These are phyloP conservation scores for Hansenula lynferdii DNA, from an alignment of 1,139 yeast species.

Conservation along the genomic window DNA sequence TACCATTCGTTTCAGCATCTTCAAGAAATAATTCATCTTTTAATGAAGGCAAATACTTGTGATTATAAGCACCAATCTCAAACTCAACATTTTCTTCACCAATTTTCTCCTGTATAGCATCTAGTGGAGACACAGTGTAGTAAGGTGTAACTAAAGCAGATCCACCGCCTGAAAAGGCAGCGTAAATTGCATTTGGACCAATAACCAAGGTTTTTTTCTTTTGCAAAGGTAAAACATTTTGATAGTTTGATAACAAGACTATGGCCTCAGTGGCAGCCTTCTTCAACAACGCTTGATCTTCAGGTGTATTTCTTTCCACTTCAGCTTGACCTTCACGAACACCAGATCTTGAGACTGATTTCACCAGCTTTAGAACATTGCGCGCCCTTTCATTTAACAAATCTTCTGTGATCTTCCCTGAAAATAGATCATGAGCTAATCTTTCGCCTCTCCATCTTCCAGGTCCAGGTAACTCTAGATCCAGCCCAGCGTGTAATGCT, in stretches of 20 bases:
- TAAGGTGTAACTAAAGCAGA: constrained; percentile 44
- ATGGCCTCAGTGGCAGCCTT: constrained; percentile 46
- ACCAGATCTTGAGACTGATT: constrained; percentile 37
- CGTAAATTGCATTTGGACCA: constrained; percentile 45
- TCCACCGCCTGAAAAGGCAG: constrained; percentile 48
- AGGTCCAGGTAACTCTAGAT: constrained; percentile 64
- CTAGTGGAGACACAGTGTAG: constrained; percentile 41
- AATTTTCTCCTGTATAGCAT: constrained; percentile 33
- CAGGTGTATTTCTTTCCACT: constrained; percentile 34
- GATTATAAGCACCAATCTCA: constrained; percentile 33
- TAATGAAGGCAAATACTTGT: constrained; percentile 27
- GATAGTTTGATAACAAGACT: constrained; percentile 50
- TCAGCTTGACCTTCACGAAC: constrained; percentile 31
- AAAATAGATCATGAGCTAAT: constrained; percentile 19
- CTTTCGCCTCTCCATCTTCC: constrained; percentile 40
- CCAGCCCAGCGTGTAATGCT: constrained; percentile 50
- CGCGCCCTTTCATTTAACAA: constrained; percentile 41
- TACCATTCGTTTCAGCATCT: no score
- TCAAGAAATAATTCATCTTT: constrained; percentile 39
- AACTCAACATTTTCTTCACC: constrained; percentile 27
- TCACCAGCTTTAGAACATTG: constrained; percentile 40
- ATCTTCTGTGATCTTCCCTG: no score
- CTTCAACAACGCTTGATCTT: constrained; percentile 39
- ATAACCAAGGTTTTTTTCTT: constrained; percentile 39
- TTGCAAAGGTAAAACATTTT: constrained; percentile 36